A percentile compares a stretch with the other conserved stretches of the same genome.
These are phyloP conservation scores for Aspergillus biplanus DNA, from an alignment of 495 filamentous ascomycete genomes.

Conservation along the genomic window DNA sequence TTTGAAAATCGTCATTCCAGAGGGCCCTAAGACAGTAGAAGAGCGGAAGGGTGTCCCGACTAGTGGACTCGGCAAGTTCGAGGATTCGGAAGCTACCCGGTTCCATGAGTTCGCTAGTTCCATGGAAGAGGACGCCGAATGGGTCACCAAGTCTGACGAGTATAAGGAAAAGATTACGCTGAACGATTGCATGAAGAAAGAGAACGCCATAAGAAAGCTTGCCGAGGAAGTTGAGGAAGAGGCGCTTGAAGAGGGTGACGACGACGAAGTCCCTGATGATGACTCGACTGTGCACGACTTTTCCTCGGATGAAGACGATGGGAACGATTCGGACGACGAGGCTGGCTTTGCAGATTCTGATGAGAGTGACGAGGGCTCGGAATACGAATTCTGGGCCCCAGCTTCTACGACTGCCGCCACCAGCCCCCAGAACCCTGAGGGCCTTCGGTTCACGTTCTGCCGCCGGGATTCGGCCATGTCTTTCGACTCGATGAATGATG, in stretches of 20 bases:
- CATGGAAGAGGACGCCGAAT: slow-evolving; percentile 79
- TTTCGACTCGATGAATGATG: slow-evolving; percentile 62
- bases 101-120: slow-evolving; percentile 95
- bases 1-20: slow-evolving; percentile 5
- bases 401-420: slow-evolving; percentile 60
- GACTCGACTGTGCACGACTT: slow-evolving; percentile 68
- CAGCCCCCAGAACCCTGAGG: slow-evolving; percentile 52
- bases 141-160: slow-evolving; percentile 70
- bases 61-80: slow-evolving; percentile 58
- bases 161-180: slow-evolving; percentile 75
- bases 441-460: slow-evolving; percentile 47
- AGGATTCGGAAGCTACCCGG: slow-evolving; percentile 67
- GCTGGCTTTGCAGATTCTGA: slow-evolving; percentile 90
- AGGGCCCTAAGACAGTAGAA: slow-evolving; percentile 13
- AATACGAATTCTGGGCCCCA: slow-evolving; percentile 79
- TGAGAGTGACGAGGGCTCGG: slow-evolving; percentile 73
- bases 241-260: slow-evolving; percentile 69
- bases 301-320: slow-evolving; percentile 57
- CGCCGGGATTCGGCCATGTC: slow-evolving; percentile 65
- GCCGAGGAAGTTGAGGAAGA: slow-evolving; percentile 92
- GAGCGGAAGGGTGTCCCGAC: slow-evolving; percentile 37
- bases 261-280: slow-evolving; percentile 60
- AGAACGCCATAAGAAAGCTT: slow-evolving; percentile 82
- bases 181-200: slow-evolving; percentile 86
- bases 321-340: slow-evolving; percentile 95